Evolutionary conservation across 495 filamentous ascomycete species (phyloP).

Genomic region (Chaetomidium leptoderma): DNA sequence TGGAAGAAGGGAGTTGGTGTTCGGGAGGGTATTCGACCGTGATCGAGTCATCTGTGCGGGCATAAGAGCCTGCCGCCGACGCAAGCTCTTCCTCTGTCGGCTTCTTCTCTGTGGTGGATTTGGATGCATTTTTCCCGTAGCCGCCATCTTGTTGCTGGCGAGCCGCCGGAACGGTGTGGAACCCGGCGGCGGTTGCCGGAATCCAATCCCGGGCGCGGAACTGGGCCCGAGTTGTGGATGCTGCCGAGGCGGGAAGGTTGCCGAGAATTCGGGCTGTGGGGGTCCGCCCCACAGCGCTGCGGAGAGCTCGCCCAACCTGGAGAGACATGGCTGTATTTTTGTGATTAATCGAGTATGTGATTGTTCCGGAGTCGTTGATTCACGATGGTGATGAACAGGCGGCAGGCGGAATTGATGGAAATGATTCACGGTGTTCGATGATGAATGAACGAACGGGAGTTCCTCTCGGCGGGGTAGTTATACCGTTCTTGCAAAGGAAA

Average conservation of each 20-base stretch:
- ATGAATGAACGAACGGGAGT: neutral
- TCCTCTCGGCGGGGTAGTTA: constrained; percentile 3
- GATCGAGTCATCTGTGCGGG: constrained; percentile 73
- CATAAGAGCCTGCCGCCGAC: constrained; percentile 47
- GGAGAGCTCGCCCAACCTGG: neutral
- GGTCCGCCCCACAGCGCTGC: neutral
- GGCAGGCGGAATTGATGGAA: neutral
- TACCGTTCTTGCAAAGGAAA: neutral
- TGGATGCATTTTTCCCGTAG: neutral
- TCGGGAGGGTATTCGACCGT: constrained; percentile 73
- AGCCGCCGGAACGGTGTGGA: neutral
- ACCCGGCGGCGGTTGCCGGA: neutral
- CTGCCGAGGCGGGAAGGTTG: neutral
- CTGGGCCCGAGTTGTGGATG: constrained; percentile 2
- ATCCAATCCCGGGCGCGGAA: neutral
- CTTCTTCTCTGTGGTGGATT: neutral
- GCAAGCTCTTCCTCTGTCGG: neutral
- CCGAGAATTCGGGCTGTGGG: neutral
- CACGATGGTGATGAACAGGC: neutral
- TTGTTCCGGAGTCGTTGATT: neutral
- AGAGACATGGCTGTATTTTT: constrained; percentile 3
- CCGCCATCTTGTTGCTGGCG: constrained; percentile 3
- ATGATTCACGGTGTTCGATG: neutral
- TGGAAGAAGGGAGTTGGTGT: constrained; percentile 58
- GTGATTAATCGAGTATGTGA: too few species aligned